Percentiles rank a stretch among this genome's conserved stretches.
Conservation (phyloP, 148 eudicot species). For the Dysphania ambrosioides region DNA sequence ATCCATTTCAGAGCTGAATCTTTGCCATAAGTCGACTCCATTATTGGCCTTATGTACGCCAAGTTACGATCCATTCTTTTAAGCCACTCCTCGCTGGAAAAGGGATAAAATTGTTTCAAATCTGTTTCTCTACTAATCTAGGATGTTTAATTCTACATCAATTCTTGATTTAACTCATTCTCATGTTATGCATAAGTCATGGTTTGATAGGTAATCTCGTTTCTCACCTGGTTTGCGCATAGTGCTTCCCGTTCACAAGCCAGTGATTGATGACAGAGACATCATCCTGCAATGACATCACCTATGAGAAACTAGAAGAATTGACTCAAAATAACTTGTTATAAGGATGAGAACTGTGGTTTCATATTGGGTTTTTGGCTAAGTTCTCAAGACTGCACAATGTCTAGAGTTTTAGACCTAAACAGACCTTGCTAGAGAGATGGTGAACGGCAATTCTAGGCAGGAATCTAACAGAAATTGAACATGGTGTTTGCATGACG, state of each 20-base stretch:
- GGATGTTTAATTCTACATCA: no score
- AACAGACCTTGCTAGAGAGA: background rate
- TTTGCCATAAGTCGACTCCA: conserved; percentile 87
- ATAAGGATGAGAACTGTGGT: background rate
- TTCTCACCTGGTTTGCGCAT: conserved; percentile 79
- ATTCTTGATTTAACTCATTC: no score
- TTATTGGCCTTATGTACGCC: no score
- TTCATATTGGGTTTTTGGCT: background rate
- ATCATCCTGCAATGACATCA: conserved; percentile 61
- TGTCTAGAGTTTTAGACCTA: background rate
- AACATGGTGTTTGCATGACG: background rate
- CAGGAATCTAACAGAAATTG: background rate
- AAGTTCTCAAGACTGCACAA: background rate
- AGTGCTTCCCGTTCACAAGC: conserved; percentile 94
- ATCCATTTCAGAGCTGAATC: conserved; percentile 84
- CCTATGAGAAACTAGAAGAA: background rate
- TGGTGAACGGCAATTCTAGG: background rate
- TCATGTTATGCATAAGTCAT: background rate
- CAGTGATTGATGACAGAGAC: conserved; percentile 82
- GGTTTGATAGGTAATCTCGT: background rate
- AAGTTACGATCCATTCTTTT: no score
- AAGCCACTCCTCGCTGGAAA: conserved; percentile 94
- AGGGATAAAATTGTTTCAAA: no score
- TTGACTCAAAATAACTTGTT: background rate
- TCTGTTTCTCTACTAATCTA: no score